Percentiles rank a stretch among this genome's conserved stretches.
These are phyloP conservation scores for Yamadazyma philogaea DNA, from an alignment of 805 yeast genomes.

Conservation along the genomic window DNA sequence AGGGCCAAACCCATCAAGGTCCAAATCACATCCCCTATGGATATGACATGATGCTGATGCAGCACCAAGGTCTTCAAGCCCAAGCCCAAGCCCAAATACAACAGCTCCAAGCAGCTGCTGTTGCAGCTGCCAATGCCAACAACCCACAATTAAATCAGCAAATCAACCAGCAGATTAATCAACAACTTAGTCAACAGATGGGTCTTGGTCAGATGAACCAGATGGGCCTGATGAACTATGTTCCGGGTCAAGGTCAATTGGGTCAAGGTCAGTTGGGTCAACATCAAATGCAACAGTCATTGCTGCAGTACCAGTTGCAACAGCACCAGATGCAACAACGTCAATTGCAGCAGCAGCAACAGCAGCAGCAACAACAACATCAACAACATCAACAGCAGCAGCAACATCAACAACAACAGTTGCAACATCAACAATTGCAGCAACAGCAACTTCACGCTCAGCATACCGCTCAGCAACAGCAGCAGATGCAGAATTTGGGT, in stretches of 20 bases:
- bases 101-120: conserved; percentile 18
- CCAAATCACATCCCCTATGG: neutral
- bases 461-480: conserved; percentile 8
- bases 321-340: conserved; percentile 16
- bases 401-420: conserved; percentile 16
- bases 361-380: conserved; percentile 12
- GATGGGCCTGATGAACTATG: conserved; percentile 3
- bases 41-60: conserved; percentile 15
- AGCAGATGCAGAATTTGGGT: conserved; percentile 10
- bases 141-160: conserved; percentile 12
- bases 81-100: conserved; percentile 14
- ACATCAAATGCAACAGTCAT: neutral
- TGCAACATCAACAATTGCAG: conserved; percentile 12
- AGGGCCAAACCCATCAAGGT: conserved; percentile 10
- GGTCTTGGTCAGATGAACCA: conserved; percentile 7
- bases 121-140: conserved; percentile 15
- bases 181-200: conserved; percentile 4
- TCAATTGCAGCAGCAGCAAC: conserved; percentile 19
- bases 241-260: conserved; percentile 2
- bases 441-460: conserved; percentile 13
- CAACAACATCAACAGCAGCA: conserved; percentile 16
- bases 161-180: conserved; percentile 18
- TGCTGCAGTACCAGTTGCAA: conserved; percentile 14
- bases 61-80: conserved; percentile 16
- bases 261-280: conserved; percentile 3